Evolutionary conservation across 257 asterid genomes (phyloP), one percentile per base, ranked within the genome.

Genomic region (Schizonepeta tenuifolia): DNA sequence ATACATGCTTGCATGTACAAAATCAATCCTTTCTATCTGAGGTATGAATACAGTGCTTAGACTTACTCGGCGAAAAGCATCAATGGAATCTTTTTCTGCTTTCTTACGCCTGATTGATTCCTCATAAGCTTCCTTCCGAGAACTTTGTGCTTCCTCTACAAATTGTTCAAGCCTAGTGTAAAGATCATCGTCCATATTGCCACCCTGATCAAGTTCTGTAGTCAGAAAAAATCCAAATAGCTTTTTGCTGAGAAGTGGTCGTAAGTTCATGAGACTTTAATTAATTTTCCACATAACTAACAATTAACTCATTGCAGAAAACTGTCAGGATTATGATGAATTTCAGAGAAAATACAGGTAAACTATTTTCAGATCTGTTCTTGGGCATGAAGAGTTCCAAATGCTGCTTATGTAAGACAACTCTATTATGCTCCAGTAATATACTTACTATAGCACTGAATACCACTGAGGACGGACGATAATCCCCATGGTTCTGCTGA

Each of bases 71-170:
- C 72, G 89, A 56, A 80, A 65, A 60, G 84, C 82, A 55, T 78
- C 84, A 55, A 80, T 82, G 67, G 43, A 89, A 43, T 89, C 93
- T 54, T 85, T 93, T 81, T 91, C 97, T 28, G 93, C 96, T 82
- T 85, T 88, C 71, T 79, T 82, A 38, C 87, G 87, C 88, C 77
- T 87, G 38, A 78, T 53, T 65, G 96, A 86, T 82, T 88, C 96
- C 71, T 84, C 87, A 43, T 74, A 87, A 15, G 96, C 97, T 78
- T 88, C 97, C 79, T 77, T 86, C 74, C 76, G 71, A n/a, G 95
- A 83, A 69, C 47, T 82, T 81, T 89, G 93, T 63, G 93, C 92
- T 70, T 93, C 98, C 21, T 67, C 80, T 70, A 78, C 83, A 77
- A 77, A 83, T 77, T 86, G 90, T 79, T 86, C 86, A 47, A 91